Conservation (phyloP, 257 asterid species). For the Penstemon eatonii region DNA sequence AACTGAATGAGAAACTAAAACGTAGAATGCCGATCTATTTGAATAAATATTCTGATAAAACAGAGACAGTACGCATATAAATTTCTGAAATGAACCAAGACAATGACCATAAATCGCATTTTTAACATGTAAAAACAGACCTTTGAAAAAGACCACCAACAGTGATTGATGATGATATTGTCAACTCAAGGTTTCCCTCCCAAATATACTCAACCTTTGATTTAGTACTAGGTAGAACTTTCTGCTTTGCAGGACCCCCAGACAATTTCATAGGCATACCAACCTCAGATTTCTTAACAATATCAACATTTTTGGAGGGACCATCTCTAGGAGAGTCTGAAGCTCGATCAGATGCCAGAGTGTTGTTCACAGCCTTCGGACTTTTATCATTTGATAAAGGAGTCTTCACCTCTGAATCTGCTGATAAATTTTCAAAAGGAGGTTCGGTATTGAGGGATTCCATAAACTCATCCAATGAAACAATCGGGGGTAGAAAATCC, state of each 20-base stretch:
- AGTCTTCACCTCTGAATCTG: constrained; percentile 39
- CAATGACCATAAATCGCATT: not conserved
- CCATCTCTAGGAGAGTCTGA: constrained; percentile 41
- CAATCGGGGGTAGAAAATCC: constrained; percentile 84
- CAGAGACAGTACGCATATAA: not conserved
- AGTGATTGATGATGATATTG: constrained; percentile 50
- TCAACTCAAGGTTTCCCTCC: constrained; percentile 80
- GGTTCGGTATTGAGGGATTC: constrained; percentile 95
- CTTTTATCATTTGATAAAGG: constrained; percentile 41
- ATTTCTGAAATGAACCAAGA: constrained; percentile 1
- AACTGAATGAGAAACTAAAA: not conserved
- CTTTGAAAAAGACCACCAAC: constrained; percentile 67
- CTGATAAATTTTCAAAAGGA: constrained; percentile 72
- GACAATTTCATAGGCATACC: constrained; percentile 30
- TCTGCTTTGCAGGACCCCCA: constrained; percentile 39
- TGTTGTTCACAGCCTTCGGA: constrained; percentile 31
- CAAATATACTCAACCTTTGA: constrained; percentile 50
- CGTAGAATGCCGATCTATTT: not conserved
- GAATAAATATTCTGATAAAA: not conserved
- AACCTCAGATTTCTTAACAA: constrained; percentile 27
- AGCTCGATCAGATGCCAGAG: constrained; percentile 37
- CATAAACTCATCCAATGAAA: constrained; percentile 93
- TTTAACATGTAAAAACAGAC: constrained; percentile 39
- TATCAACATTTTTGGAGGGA: constrained; percentile 38
- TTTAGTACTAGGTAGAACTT: constrained; percentile 29